Percentiles rank a stretch among this genome's conserved stretches.
phyloP scores from a whole-genome alignment of 2,329 filamentous ascomycete genomes.

The Waltergamsia citrina region DNA sequence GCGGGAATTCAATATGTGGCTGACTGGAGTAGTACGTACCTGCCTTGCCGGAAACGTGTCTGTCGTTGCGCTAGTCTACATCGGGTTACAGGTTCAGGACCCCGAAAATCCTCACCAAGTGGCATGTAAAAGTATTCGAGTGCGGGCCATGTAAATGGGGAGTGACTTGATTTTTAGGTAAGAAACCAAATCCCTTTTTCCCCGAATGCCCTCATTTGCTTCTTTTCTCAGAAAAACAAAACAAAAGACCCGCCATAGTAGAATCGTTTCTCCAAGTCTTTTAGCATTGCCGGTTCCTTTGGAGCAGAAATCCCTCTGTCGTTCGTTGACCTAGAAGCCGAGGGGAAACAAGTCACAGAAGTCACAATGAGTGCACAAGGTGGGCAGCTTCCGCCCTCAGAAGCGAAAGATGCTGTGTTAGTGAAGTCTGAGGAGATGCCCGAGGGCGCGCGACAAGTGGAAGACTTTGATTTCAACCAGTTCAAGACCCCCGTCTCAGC shows the following conservation, averaged over 20 bases:
- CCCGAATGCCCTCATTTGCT: too few species aligned
- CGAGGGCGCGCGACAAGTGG: slow-evolving; percentile 66
- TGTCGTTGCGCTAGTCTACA: neutral
- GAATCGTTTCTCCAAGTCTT: too few species aligned
- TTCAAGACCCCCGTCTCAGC: slow-evolving; percentile 72
- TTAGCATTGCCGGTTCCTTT: too few species aligned
- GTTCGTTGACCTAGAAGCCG: too few species aligned
- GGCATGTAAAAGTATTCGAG: neutral
- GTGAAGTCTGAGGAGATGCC: slow-evolving; percentile 78
- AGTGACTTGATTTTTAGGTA: too few species aligned
- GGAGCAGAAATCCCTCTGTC: too few species aligned
- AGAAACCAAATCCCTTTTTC: too few species aligned
- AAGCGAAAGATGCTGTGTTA: slow-evolving; percentile 72
- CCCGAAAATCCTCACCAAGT: slow-evolving; percentile 1
- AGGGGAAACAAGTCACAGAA: too few species aligned
- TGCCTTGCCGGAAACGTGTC: neutral
- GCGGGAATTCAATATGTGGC: slow-evolving; percentile 2
- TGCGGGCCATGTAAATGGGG: too few species aligned
- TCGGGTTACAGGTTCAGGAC: neutral
- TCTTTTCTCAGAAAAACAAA: too few species aligned
- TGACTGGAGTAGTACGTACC: neutral
- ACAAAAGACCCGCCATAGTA: too few species aligned
- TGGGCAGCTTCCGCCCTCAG: slow-evolving; percentile 40
- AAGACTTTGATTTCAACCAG: slow-evolving; percentile 87
- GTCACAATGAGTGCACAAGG: neutral